phyloP scores from a whole-genome alignment of 331 rosid genomes.

The Malus hybrid region DNA sequence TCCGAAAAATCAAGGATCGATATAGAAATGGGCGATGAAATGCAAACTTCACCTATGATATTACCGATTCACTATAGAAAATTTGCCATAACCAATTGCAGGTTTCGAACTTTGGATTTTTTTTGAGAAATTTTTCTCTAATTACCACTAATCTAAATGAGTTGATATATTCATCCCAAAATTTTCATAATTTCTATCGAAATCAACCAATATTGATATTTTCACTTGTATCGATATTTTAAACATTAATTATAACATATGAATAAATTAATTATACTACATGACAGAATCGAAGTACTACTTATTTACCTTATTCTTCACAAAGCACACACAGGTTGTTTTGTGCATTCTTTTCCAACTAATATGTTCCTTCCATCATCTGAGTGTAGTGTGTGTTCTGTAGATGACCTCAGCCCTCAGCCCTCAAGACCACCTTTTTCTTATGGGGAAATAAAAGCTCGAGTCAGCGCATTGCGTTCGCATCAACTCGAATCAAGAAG shows the following conservation, averaged over 20 bases:
- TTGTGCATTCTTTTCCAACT: background rate
- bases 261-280: background rate
- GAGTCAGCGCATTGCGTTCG: background rate
- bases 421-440: background rate
- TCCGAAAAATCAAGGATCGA: too few species aligned
- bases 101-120: background rate
- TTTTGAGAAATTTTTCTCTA: background rate
- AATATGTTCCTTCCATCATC: background rate
- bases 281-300: background rate
- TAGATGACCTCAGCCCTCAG: background rate
- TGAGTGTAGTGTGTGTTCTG: background rate
- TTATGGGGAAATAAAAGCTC: background rate
- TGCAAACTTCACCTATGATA: background rate
- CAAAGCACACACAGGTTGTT: background rate
- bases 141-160: too few species aligned
- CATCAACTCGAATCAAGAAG: conserved; percentile 13
- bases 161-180: background rate
- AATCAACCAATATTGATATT: background rate
- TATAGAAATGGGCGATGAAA: background rate
- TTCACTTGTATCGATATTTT: too few species aligned
- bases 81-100: background rate
- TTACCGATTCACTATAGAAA: background rate
- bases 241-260: too few species aligned
- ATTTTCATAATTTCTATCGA: background rate
- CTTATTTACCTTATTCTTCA: background rate